Conservation (phyloP, 2,329 filamentous ascomycete species). For the Verruconis gallopava region DNA sequence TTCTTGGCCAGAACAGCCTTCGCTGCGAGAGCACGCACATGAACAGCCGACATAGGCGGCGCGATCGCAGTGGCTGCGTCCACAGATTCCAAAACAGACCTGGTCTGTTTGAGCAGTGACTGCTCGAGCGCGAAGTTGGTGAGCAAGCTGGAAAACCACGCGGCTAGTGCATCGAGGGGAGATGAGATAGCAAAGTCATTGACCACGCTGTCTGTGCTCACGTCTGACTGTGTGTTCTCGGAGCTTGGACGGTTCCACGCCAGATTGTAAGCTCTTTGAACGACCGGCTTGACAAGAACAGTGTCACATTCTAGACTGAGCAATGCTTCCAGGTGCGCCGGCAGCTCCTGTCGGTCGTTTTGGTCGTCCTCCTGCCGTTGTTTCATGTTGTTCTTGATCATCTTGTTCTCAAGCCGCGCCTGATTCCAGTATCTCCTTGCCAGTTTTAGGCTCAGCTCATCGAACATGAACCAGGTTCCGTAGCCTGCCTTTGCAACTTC, state of each 20-base stretch:
- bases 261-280: conserved; percentile 78
- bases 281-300: conserved; percentile 62
- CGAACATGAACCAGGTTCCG: conserved; percentile 49
- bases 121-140: neutral
- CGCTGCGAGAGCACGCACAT: conserved; percentile 44
- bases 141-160: conserved; percentile 58
- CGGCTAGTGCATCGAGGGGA: conserved; percentile 77
- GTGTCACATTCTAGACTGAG: conserved; percentile 71
- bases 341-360: conserved; percentile 49
- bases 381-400: conserved; percentile 20
- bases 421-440: conserved; percentile 71
- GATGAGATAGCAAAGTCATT: conserved; percentile 76
- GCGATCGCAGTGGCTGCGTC: conserved; percentile 59
- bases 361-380: conserved; percentile 40
- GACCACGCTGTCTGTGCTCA: conserved; percentile 69
- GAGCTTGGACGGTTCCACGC: conserved; percentile 74
- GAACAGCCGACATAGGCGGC: conserved; percentile 63
- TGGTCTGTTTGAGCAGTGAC: conserved; percentile 22
- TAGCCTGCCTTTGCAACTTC: conserved; percentile 55
- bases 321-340: conserved; percentile 61
- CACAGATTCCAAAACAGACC: conserved; percentile 42
- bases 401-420: conserved; percentile 51
- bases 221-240: conserved; percentile 50
- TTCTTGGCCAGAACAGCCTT: conserved; percentile 45
- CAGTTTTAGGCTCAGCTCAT: conserved; percentile 58